Conservation (phyloP, 352 stramenopile species). For the Globisporangium camurandrum region DNA sequence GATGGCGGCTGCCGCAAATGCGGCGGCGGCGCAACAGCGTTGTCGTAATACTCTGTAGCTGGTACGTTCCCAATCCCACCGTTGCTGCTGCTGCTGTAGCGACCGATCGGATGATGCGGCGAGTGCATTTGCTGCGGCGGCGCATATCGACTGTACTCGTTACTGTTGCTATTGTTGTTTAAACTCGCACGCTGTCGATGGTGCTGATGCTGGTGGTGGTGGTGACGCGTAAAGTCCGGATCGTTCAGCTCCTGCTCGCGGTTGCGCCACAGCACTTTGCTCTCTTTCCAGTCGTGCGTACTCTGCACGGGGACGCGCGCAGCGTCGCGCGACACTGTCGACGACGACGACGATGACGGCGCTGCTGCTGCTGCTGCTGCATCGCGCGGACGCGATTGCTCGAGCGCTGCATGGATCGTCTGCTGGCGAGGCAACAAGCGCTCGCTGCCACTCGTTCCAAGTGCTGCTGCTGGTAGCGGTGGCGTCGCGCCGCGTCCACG, state of each 20-base stretch:
- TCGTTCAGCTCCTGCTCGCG: slow-evolving; percentile 92
- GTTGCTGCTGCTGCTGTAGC: slow-evolving; percentile 2
- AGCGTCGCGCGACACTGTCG: not conserved
- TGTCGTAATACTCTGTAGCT: slow-evolving; percentile 12
- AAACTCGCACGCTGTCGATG: slow-evolving; percentile 32
- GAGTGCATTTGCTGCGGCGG: too few relatives aligned
- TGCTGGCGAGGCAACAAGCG: too few relatives aligned
- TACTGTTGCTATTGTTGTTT: slow-evolving; percentile 4
- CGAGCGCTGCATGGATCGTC: not conserved
- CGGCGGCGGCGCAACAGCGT: not conserved
- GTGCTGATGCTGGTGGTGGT: slow-evolving; percentile 18
- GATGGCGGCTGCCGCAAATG: slow-evolving; percentile 7
- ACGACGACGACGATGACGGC: not conserved
- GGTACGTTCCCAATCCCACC: too few relatives aligned
- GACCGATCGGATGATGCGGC: slow-evolving; percentile 2
- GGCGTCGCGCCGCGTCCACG: not conserved
- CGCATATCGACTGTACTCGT: slow-evolving; percentile 23
- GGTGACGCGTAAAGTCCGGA: slow-evolving; percentile 86
- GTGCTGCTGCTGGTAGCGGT: too few relatives aligned
- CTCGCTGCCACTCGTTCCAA: too few relatives aligned
- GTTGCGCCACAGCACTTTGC: slow-evolving; percentile 92
- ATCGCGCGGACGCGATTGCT: slow-evolving; percentile 2
- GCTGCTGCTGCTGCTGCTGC: not conserved
- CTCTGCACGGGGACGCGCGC: slow-evolving; percentile 4
- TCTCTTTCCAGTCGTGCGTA: slow-evolving; percentile 79